A percentile compares a stretch with the other conserved stretches of the same genome.
Evolutionary conservation across 1,139 yeast species (phyloP).

Genomic region (Blastobotrys raffinosifermentans): DNA sequence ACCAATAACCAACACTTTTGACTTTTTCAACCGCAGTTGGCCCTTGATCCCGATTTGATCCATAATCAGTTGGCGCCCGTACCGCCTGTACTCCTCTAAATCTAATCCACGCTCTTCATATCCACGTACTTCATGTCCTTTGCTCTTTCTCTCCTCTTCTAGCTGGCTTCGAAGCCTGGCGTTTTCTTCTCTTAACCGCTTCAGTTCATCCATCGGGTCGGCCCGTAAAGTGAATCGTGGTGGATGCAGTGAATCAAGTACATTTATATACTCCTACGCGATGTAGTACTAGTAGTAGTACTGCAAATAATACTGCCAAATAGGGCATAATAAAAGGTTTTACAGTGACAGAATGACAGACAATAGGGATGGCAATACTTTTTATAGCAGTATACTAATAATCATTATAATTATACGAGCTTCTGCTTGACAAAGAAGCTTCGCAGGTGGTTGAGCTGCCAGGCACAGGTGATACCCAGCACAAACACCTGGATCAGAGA

Average conservation of each 20-base stretch:
- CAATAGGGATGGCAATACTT: too few species aligned
- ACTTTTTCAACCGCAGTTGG: conserved; percentile 52
- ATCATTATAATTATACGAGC: conserved; percentile 48
- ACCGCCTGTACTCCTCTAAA: conserved; percentile 67
- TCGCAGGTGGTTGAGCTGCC: conserved; percentile 62
- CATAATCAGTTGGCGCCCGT: conserved; percentile 94
- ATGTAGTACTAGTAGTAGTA: too few species aligned
- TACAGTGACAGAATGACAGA: too few species aligned
- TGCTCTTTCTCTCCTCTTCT: background rate
- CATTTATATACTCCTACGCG: too few species aligned
- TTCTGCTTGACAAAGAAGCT: conserved; percentile 63
- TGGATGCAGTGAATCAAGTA: too few species aligned
- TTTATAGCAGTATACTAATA: too few species aligned
- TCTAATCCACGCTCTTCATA: too few species aligned
- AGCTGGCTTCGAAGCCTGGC: conserved; percentile 5
- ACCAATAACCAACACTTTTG: conserved; percentile 74
- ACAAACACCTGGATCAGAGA: conserved; percentile 55
- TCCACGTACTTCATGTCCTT: background rate
- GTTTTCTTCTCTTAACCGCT: conserved; percentile 5
- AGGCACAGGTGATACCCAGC: conserved; percentile 52
- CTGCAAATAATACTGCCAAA: too few species aligned
- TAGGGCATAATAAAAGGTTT: too few species aligned
- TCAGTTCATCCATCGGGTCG: conserved; percentile 1
- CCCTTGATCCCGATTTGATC: conserved; percentile 60
- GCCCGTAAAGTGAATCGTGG: too few species aligned